Percentiles rank a stretch among this genome's conserved stretches.
phyloP scores from a whole-genome alignment of 2,329 filamentous ascomycete genomes.

The Scorias spongiosa region DNA sequence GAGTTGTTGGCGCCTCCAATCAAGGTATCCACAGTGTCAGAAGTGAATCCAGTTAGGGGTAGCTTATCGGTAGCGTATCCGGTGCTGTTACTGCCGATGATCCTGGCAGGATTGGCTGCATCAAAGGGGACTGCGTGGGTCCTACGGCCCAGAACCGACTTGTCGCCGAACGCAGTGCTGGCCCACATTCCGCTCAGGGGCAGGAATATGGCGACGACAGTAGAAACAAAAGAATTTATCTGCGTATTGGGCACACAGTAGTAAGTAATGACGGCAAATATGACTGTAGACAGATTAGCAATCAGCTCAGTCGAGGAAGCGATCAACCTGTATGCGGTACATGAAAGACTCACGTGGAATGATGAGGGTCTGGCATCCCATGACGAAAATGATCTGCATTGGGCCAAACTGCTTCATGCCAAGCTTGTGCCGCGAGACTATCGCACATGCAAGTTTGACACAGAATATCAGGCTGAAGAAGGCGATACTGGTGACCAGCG shows the following conservation, averaged over 20 bases:
- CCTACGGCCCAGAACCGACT: conserved; percentile 5
- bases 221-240: conserved; percentile 39
- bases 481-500: conserved; percentile 41
- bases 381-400: conserved; percentile 52
- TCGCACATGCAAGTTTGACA: conserved; percentile 43
- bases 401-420: conserved; percentile 46
- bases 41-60: conserved; percentile 4
- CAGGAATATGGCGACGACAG: conserved; percentile 46
- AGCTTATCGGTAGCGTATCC: conserved; percentile 8
- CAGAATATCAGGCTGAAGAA: conserved; percentile 49
- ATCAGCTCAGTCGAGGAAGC: too few species aligned
- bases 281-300: conserved; percentile 28
- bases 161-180: conserved; percentile 19
- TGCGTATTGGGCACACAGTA: conserved; percentile 32
- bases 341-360: conserved; percentile 39
- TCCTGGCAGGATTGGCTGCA: conserved; percentile 5
- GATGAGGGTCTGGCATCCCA: conserved; percentile 51
- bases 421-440: conserved; percentile 39
- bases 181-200: conserved; percentile 56
- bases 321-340: too few species aligned
- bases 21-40: conserved; percentile 8
- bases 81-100: conserved; percentile 1
- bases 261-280: conserved; percentile 46
- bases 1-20: conserved; percentile 6
- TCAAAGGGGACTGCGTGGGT: conserved; percentile 12